phyloP scores from a whole-genome alignment of 1,284 basidiomycete species.

The Pseudozyma sp. region DNA sequence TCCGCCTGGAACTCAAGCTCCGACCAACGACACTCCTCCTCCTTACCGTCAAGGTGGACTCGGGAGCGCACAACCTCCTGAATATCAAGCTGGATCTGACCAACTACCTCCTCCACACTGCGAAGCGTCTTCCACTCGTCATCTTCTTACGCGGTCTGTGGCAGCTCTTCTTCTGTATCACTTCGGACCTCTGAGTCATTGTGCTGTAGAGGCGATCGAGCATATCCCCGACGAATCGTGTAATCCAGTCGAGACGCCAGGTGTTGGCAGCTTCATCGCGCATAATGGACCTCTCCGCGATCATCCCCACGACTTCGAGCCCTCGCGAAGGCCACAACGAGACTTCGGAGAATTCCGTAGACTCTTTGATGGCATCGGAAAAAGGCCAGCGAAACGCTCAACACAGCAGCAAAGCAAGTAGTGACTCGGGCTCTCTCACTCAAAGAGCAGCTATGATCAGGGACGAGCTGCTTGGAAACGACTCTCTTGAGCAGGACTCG shows the following conservation, averaged over 20 bases:
- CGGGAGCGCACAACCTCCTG: not conserved
- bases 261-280: too few species aligned
- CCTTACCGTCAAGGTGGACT: not conserved
- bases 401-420: constrained; percentile 1
- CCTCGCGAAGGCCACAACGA: too few species aligned
- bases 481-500: constrained; percentile 9
- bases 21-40: not conserved
- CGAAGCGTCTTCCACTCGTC: not conserved
- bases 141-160: too few species aligned
- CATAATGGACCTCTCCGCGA: too few species aligned
- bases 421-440: constrained; percentile 24
- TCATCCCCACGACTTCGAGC: too few species aligned
- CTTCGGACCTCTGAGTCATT: too few species aligned
- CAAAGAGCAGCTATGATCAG: constrained; percentile 34
- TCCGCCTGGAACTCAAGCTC: not conserved
- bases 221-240: too few species aligned
- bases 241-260: too few species aligned
- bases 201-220: too few species aligned
- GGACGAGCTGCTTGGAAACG: constrained; percentile 31
- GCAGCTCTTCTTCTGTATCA: too few species aligned
- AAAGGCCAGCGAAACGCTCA: not conserved
- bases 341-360: not conserved
- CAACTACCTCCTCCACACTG: not conserved
- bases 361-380: too few species aligned
- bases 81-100: not conserved